phyloP scores from a whole-genome alignment of 306 rosid genomes.

The Astragalus glycyphyllos region DNA sequence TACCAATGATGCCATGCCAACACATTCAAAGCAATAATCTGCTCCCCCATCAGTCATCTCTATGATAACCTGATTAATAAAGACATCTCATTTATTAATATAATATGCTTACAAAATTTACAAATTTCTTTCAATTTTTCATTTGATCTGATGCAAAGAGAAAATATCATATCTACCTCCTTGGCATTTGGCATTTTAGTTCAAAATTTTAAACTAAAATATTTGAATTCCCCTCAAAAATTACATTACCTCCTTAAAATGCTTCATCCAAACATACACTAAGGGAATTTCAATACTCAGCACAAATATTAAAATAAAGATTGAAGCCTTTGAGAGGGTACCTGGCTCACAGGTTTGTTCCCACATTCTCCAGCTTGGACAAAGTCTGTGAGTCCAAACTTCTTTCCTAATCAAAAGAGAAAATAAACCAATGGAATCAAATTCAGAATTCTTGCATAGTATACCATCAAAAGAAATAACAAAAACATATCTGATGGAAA shows the following conservation, averaged over 20 bases:
- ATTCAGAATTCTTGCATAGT: neutral
- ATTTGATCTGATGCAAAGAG: neutral
- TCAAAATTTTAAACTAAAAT: too few species aligned
- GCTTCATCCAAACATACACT: too few species aligned
- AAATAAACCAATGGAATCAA: neutral
- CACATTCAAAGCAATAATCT: slow-evolving; percentile 88
- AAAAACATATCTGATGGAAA: neutral
- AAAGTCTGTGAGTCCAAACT: slow-evolving; percentile 78
- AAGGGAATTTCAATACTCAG: slow-evolving; percentile 4
- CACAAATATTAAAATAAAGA: neutral
- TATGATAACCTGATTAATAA: slow-evolving; percentile 49
- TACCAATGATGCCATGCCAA: slow-evolving; percentile 71
- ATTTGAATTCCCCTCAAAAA: too few species aligned
- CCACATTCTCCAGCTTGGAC: slow-evolving; percentile 54
- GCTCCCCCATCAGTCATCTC: slow-evolving; percentile 75
- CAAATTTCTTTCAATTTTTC: neutral
- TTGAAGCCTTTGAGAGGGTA: slow-evolving; percentile 22
- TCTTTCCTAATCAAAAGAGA: slow-evolving; percentile 59
- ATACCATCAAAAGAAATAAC: neutral
- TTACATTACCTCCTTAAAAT: too few species aligned
- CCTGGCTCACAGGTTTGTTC: slow-evolving; percentile 74
- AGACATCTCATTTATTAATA: slow-evolving; percentile 1
- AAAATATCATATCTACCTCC: neutral
- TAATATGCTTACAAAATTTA: neutral
- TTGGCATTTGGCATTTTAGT: neutral